phyloP scores from a whole-genome alignment of 495 filamentous ascomycete genomes.

The Aspergillus heteromorphus region DNA sequence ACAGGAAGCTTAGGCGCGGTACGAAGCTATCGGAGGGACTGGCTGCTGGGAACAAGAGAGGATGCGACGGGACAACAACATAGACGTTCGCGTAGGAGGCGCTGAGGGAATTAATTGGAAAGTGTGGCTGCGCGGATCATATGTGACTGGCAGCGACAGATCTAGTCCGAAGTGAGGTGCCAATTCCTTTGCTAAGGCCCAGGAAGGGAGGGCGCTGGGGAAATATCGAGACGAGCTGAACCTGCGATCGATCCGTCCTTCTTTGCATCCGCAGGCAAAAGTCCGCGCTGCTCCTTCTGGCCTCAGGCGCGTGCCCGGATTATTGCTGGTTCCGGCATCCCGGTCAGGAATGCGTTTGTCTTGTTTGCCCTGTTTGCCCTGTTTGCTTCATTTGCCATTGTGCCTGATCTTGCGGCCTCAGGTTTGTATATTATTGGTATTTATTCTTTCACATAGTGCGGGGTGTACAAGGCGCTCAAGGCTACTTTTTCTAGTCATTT shows the following conservation, averaged over 20 bases:
- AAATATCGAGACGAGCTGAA: constrained; percentile 14
- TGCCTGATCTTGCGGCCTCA: background rate
- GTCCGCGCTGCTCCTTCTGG: constrained; percentile 29
- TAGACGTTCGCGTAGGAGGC: constrained; percentile 2
- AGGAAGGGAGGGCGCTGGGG: constrained; percentile 3
- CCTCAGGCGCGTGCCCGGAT: constrained; percentile 22
- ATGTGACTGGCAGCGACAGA: constrained; percentile 6
- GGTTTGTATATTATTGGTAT: too few relatives aligned
- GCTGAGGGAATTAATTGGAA: background rate
- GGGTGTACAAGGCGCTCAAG: too few relatives aligned
- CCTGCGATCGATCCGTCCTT: constrained; percentile 22
- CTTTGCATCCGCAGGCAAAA: constrained; percentile 16
- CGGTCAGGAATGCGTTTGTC: constrained; percentile 1
- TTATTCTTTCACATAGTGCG: too few relatives aligned
- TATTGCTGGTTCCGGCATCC: constrained; percentile 7
- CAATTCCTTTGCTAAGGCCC: constrained; percentile 19
- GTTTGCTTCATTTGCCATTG: too few relatives aligned
- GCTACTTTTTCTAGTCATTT: too few relatives aligned
- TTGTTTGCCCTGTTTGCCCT: too few relatives aligned
- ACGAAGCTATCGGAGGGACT: constrained; percentile 12
- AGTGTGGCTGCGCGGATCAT: constrained; percentile 7
- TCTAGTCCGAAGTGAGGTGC: background rate
- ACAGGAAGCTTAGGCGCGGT: constrained; percentile 15
- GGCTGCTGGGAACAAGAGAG: constrained; percentile 8
- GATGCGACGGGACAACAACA: constrained; percentile 16